Conservation (phyloP, 441 rosid species). For the Adansonia rubrostipa region DNA sequence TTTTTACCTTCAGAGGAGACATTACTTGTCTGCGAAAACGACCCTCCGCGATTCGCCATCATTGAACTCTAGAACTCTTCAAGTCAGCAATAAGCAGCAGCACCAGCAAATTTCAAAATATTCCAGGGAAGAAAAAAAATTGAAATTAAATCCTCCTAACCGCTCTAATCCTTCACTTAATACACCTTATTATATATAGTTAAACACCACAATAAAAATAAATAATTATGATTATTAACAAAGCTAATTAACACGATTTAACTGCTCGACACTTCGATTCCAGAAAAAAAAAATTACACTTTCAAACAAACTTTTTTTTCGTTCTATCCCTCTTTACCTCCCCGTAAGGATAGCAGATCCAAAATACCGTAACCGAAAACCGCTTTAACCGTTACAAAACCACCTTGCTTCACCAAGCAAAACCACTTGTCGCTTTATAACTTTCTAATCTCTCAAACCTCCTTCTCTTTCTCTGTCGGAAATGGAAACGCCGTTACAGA, state of each 20-base stretch:
- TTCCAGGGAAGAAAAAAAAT: background rate
- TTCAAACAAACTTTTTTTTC: conserved; percentile 15
- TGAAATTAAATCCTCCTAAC: background rate
- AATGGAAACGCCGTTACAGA: conserved; percentile 45
- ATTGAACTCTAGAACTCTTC: conserved; percentile 22
- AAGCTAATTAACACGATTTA: conserved; percentile 25
- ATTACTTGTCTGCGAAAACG: conserved; percentile 42
- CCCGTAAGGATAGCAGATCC: conserved; percentile 45
- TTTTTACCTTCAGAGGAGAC: conserved; percentile 40
- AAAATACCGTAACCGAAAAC: conserved; percentile 47
- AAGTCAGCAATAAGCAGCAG: conserved; percentile 24
- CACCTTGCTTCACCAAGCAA: conserved; percentile 25
- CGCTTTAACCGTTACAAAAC: conserved; percentile 45
- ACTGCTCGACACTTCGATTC: conserved; percentile 25
- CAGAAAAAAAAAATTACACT: conserved; percentile 17
- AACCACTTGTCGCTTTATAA: conserved; percentile 18
- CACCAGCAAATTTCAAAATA: no score
- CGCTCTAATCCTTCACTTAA: conserved; percentile 17
- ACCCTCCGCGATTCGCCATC: conserved; percentile 59
- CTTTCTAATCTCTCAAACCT: background rate
- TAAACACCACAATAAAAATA: conserved; percentile 30
- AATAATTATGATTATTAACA: conserved; percentile 23
- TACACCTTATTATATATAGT: conserved; percentile 31
- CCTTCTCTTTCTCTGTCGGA: conserved; percentile 11
- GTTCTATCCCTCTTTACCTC: conserved; percentile 17